Evolutionary conservation across 1,284 basidiomycete genomes (phyloP), one percentile per base, ranked within the genome.

Genomic region (Trametes sp.): DNA sequence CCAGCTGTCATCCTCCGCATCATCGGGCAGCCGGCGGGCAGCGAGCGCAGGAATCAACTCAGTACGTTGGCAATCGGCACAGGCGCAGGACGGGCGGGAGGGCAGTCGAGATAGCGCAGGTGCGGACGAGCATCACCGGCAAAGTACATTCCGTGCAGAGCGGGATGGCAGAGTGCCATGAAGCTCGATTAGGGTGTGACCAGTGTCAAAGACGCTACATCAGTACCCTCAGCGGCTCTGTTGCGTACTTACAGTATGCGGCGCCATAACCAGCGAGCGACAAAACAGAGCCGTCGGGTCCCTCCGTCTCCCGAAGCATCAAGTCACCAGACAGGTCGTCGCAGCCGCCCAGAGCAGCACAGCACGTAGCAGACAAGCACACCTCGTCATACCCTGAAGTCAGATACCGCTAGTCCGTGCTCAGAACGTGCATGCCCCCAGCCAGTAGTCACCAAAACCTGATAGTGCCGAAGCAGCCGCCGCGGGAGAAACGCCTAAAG

Each of bases 1-100:
- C 23, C 26, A 4, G 28, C 41, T 59, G 58, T 54, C 58, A 59
- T 41, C 44, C 28, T 49, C 58, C 58, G 58, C 51, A 59, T 59
- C 58, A 48, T 28, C 58, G 51, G 58, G 16, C 23, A 36, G 46
- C 35, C 35, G 16, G 28, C 31, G 33, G 19, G 10, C 8, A 45
- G 6, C 19, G 31, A 33, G 51, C 8, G 57, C n/a, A 33, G 21
- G 33, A 16, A 16, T 36, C 23, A 10, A n/a, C 36, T 41, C 48
- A 50, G 31, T 31, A 35, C n/a, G 28, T 33, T n/a, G 46, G 28
- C 21, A 28, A 14, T 13, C 28, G 26, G 26, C 26, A 14, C 24
- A 13, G 46, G 16, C 16, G 45, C 23, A n/a, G 26, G 46, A 24
- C 38, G 14, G 42, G 14, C 16, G 46, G 16, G 46, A 29, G 16